Evolutionary conservation across 2,329 filamentous ascomycete genomes (phyloP).

Genomic region (Colletotrichum karsti): DNA sequence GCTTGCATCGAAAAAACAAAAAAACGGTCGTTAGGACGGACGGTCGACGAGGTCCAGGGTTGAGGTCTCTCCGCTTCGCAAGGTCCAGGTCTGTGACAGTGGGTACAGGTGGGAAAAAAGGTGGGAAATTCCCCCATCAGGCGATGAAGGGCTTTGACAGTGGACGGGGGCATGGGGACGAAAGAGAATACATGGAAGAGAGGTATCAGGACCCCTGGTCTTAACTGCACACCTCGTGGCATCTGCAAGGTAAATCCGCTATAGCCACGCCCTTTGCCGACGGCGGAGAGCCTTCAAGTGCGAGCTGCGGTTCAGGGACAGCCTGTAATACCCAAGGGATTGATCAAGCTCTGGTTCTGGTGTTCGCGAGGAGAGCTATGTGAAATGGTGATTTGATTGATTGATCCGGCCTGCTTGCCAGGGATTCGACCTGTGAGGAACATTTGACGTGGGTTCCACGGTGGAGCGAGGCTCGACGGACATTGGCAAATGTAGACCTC

Average conservation of each 20-base stretch:
- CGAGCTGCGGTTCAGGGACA: background rate
- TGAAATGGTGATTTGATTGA: background rate
- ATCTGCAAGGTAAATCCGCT: slow-evolving; percentile 29
- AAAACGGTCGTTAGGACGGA: slow-evolving; percentile 30
- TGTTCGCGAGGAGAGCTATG: background rate
- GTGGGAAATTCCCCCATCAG: slow-evolving; percentile 31
- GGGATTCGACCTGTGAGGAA: background rate
- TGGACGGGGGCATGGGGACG: slow-evolving; percentile 29
- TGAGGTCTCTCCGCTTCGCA: slow-evolving; percentile 29
- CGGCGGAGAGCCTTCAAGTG: background rate
- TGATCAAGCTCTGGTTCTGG: background rate
- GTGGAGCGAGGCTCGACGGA: background rate
- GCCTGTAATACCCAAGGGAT: background rate
- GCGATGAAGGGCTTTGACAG: slow-evolving; percentile 33
- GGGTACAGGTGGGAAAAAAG: slow-evolving; percentile 25
- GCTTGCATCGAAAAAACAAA: slow-evolving; percentile 27
- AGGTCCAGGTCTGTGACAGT: slow-evolving; percentile 32
- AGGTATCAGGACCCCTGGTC: slow-evolving; percentile 28
- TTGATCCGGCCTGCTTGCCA: background rate
- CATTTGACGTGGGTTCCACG: background rate
- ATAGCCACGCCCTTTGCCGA: slow-evolving; percentile 20
- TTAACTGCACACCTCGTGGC: slow-evolving; percentile 29
- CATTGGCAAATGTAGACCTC: background rate
- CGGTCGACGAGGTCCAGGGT: slow-evolving; percentile 29
- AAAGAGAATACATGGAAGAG: slow-evolving; percentile 20